Percentiles rank a stretch among this genome's conserved stretches.
These are phyloP conservation scores for Pythium chondricola DNA, from an alignment of 352 stramenopile species.

Conservation along the genomic window DNA sequence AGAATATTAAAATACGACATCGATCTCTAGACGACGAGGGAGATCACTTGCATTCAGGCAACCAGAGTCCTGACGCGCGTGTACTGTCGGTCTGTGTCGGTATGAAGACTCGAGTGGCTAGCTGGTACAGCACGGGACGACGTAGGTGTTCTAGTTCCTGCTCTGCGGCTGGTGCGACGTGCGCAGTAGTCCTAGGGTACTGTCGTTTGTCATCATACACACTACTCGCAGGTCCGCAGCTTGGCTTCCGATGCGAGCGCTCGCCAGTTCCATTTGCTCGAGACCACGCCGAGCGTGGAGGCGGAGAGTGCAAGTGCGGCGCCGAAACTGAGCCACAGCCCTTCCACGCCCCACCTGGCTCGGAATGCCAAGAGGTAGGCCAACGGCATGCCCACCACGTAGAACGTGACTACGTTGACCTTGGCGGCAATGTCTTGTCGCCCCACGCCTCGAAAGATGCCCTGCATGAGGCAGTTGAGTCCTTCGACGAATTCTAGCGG, in stretches of 20 bases:
- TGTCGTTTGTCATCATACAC: too few species aligned
- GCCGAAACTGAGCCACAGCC: slow-evolving; percentile 77
- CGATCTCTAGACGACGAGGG: too few species aligned
- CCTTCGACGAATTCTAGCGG: slow-evolving; percentile 66
- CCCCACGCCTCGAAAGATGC: slow-evolving; percentile 63
- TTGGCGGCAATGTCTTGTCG: slow-evolving; percentile 56
- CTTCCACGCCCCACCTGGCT: slow-evolving; percentile 39
- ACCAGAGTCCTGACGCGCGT: too few species aligned
- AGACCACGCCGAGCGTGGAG: slow-evolving; percentile 16
- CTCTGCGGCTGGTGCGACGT: too few species aligned
- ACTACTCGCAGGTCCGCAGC: slow-evolving; percentile 16
- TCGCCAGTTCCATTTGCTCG: slow-evolving; percentile 34
- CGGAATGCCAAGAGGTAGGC: slow-evolving; percentile 47
- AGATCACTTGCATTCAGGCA: too few species aligned
- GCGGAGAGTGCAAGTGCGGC: slow-evolving; percentile 33
- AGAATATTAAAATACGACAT: too few species aligned
- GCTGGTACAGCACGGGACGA: too few species aligned
- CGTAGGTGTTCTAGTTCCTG: too few species aligned
- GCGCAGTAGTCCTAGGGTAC: too few species aligned
- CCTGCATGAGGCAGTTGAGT: slow-evolving; percentile 60
- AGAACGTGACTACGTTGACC: slow-evolving; percentile 70
- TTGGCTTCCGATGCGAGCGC: slow-evolving; percentile 25
- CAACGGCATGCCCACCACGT: slow-evolving; percentile 65
- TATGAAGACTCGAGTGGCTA: too few species aligned
- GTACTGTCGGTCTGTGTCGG: too few species aligned